Evolutionary conservation across 140 eudicot genomes (phyloP).

Genomic region (Cichorium intybus): DNA sequence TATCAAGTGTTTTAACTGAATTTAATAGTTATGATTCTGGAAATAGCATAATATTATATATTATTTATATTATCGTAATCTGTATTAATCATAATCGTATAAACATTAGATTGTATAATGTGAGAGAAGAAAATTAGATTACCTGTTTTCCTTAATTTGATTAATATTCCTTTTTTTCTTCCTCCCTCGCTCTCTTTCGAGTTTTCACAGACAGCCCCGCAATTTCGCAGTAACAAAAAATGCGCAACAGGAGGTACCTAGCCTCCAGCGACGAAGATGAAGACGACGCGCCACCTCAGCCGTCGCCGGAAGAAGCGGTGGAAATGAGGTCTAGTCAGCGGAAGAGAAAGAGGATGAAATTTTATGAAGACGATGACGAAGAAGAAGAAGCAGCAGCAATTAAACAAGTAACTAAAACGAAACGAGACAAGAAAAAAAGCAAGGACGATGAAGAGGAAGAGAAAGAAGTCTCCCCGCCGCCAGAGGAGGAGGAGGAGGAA

Average conservation of each 20-base stretch:
- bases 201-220: neutral
- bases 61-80: no score
- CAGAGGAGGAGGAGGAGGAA: constrained; percentile 38
- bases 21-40: no score
- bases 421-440: constrained; percentile 22
- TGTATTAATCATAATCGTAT: no score
- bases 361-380: constrained; percentile 38
- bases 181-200: constrained; percentile 1
- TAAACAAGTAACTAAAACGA: constrained; percentile 8
- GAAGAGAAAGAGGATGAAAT: constrained; percentile 41
- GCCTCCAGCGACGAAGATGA: constrained; percentile 78
- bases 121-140: no score
- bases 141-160: no score
- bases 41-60: no score
- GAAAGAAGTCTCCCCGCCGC: constrained; percentile 26
- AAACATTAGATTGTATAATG: no score
- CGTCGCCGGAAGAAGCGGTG: constrained; percentile 11
- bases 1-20: no score
- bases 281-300: constrained; percentile 42
- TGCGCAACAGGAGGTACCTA: constrained; percentile 52
- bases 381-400: constrained; percentile 32
- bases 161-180: no score
- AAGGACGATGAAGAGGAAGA: constrained; percentile 14
- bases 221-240: constrained; percentile 15
- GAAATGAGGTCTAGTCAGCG: constrained; percentile 36